A percentile compares a stretch with the other conserved stretches of the same genome.
Conservation (phyloP, 208 protist genomes). For the Leishmania tarentolae region DNA sequence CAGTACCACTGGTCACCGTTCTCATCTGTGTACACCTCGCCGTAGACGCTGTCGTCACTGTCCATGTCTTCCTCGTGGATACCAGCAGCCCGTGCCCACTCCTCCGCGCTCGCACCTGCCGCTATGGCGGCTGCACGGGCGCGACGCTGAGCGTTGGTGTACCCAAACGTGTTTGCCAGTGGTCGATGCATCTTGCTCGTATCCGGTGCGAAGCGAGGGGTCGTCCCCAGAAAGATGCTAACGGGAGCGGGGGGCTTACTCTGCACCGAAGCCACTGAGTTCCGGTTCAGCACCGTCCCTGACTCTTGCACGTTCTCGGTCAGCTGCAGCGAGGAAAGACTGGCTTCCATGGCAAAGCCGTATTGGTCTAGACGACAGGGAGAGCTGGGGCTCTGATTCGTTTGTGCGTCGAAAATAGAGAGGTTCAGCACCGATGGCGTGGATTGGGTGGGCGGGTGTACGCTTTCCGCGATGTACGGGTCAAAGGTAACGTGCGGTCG, state of each 20-base stretch:
- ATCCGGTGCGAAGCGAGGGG: constrained; percentile 32
- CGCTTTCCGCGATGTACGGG: constrained; percentile 13
- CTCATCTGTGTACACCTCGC: constrained; percentile 40
- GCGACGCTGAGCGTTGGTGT: constrained; percentile 13
- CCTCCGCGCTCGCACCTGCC: constrained; percentile 5
- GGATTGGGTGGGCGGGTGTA: not conserved
- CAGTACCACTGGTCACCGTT: constrained; percentile 42
- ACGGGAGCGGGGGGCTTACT: not conserved
- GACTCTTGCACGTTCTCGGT: not conserved
- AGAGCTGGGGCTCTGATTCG: constrained; percentile 12
- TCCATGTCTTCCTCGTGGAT: not conserved
- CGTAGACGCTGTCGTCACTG: constrained; percentile 25
- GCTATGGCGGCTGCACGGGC: constrained; percentile 18
- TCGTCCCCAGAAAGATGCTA: constrained; percentile 28
- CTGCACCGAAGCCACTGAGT: not conserved
- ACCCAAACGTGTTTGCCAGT: constrained; percentile 44
- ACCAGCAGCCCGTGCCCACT: constrained; percentile 3
- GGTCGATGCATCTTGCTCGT: constrained; percentile 40
- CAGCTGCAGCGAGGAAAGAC: not conserved
- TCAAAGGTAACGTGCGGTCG: constrained; percentile 24
- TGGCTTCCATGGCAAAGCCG: constrained; percentile 14
- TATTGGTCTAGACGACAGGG: constrained; percentile 20
- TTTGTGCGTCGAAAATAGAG: not conserved
- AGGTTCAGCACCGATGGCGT: not conserved
- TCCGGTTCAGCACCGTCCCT: not conserved